Base-by-base conservation (phyloP, 495 filamentous ascomycete species). In the Lineolata rhizophorae region DNA sequence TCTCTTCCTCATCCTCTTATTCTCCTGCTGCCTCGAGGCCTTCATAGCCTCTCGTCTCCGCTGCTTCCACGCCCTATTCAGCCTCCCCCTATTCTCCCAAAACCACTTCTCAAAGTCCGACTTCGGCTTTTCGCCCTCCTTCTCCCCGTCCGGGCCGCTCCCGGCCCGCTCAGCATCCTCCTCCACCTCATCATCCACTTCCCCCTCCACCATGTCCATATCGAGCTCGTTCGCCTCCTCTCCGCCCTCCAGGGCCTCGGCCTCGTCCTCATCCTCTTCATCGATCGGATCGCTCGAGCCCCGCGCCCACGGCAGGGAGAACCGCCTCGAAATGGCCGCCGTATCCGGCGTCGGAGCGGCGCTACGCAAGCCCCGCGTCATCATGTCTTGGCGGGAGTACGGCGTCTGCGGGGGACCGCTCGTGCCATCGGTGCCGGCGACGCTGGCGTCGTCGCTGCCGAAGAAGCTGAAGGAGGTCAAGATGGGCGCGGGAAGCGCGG, bases 271-370 rank as follows among this genome's bases (percentile, higher is more conserved):
- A 20, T 51, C 51, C 12, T 48, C 51, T 19, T 46, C 49, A n/a
- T 45, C 40, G 30, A 35, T 32, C 33, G 51, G 42, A 35, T 39
- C 39, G 9, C 33, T 38, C 1, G 30, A 30, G n/a, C 40, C 34
- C 2, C 37, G 16, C 27, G 8, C 35, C 40, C 47, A 48, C 0
- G 45, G 36, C 27, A 56, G 47, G 34, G 62, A 64, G 22, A 61
- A 58, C 20, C 38, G 55, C 13, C 63, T 60, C 19, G 56, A 64
- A 13, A 72, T 69, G 34, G 76, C 65, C n/a, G 79, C 77, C 0
- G 87, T 95, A 44, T 97, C 87, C 1, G 87, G 87, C 0, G 87
- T 95, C 2, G 87, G 87, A 0, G 87, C 87, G 8, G 84, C 84
- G 42, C 81, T 90, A 27, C 83, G 60, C 11, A 76, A 40, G 12